Percentiles rank a stretch among this genome's conserved stretches.
These are phyloP conservation scores for Pogostemon cablin DNA, from an alignment of 257 asterid genomes.

Conservation along the genomic window DNA sequence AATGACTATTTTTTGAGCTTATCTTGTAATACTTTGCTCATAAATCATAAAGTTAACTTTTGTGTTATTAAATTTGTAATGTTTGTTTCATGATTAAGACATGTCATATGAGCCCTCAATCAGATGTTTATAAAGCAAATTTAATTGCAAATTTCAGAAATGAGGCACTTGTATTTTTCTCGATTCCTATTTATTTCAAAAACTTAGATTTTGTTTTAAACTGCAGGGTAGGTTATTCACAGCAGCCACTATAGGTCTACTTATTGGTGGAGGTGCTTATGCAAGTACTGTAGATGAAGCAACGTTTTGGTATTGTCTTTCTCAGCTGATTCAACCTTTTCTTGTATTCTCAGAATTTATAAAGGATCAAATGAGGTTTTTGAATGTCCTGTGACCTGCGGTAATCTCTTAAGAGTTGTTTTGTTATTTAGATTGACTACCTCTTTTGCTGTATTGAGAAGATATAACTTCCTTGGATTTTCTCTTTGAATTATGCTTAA, in stretches of 20 bases:
- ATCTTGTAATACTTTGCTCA: not conserved
- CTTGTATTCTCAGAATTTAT: constrained; percentile 33
- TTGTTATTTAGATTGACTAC: not conserved
- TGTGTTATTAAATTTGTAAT: constrained; percentile 15
- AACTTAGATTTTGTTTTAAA: constrained; percentile 31
- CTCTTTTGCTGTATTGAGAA: constrained; percentile 3
- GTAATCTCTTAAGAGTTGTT: constrained; percentile 5
- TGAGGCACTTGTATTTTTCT: not conserved
- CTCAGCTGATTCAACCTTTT: constrained; percentile 3
- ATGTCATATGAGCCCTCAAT: not conserved
- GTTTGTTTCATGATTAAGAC: constrained; percentile 3
- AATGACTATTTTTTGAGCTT: not conserved
- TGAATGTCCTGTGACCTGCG: constrained; percentile 7
- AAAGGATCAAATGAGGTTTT: not conserved
- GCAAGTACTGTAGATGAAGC: constrained; percentile 99
- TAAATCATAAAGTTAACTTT: not conserved
- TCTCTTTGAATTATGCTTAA: constrained; percentile 5
- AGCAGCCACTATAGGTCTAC: constrained; percentile 80
- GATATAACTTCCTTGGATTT: not conserved
- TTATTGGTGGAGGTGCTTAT: constrained; percentile 95
- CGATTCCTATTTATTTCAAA: not conserved
- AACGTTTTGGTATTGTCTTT: constrained; percentile 71
- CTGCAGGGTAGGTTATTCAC: constrained; percentile 92
- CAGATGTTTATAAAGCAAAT: not conserved
- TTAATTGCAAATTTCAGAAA: not conserved